These are phyloP conservation scores for Apiotrichum akiyoshidainum DNA, from an alignment of 1,284 basidiomycete genomes.

Conservation along the genomic window DNA sequence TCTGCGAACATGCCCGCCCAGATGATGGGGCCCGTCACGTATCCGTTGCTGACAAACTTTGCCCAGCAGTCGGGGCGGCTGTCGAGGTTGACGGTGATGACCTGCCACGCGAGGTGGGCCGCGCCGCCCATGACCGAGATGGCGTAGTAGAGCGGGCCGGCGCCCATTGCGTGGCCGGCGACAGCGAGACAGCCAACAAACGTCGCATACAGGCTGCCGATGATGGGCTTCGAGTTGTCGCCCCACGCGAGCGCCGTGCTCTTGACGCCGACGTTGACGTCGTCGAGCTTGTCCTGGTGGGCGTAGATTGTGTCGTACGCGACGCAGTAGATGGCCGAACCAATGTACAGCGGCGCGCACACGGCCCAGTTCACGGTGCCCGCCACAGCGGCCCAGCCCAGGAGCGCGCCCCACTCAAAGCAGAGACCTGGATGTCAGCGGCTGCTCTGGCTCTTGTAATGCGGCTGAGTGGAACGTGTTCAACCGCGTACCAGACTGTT, in stretches of 20 bases:
- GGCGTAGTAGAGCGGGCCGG: constrained; percentile 72
- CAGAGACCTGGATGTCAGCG: constrained; percentile 64
- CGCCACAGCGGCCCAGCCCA: constrained; percentile 93
- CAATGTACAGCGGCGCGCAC: constrained; percentile 82
- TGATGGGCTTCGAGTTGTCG: constrained; percentile 70
- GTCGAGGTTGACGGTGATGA: constrained; percentile 76
- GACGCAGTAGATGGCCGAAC: constrained; percentile 88
- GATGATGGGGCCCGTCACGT: constrained; percentile 75
- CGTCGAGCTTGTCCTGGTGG: constrained; percentile 93
- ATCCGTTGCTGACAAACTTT: constrained; percentile 84
- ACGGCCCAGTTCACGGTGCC: constrained; percentile 78
- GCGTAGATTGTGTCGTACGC: constrained; percentile 98
- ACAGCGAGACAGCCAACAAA: constrained; percentile 72
- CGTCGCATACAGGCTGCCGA: constrained; percentile 69
- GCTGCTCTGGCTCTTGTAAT: no score
- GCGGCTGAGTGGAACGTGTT: no score
- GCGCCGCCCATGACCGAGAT: constrained; percentile 70
- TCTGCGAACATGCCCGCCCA: constrained; percentile 80
- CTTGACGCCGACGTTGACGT: constrained; percentile 81
- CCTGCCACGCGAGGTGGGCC: constrained; percentile 74
- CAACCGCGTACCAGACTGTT: no score
- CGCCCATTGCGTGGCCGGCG: constrained; percentile 73
- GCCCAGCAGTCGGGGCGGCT: constrained; percentile 81
- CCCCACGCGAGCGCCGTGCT: constrained; percentile 91
- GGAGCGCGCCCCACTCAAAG: constrained; percentile 95